These are phyloP conservation scores for Bacidia rubella DNA, from an alignment of 495 filamentous ascomycete species.

Conservation along the genomic window DNA sequence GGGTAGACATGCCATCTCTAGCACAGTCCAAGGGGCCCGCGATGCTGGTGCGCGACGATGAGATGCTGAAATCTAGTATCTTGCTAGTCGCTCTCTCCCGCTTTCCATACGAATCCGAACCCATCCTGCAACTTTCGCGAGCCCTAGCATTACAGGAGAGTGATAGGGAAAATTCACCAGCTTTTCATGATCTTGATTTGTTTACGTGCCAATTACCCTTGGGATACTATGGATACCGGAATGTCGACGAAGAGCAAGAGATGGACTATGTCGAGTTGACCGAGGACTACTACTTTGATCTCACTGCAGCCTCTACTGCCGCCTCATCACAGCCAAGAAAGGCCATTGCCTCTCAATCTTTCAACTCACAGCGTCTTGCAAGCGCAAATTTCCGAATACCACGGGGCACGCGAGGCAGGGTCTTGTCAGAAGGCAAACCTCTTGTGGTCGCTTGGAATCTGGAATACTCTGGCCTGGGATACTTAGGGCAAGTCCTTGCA, in stretches of 20 bases:
- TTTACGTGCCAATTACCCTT: constrained; percentile 61
- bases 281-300: constrained; percentile 19
- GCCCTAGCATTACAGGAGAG: constrained; percentile 34
- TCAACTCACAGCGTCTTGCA: not conserved
- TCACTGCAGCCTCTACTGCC: not conserved
- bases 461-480: constrained; percentile 61
- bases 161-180: constrained; percentile 28
- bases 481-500: constrained; percentile 63
- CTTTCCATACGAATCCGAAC: constrained; percentile 78
- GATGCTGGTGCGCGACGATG: constrained; percentile 39
- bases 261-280: constrained; percentile 48
- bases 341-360: not conserved
- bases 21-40: constrained; percentile 33
- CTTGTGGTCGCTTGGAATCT: constrained; percentile 55
- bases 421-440: constrained; percentile 53
- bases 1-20: constrained; percentile 21
- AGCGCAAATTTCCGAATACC: constrained; percentile 29
- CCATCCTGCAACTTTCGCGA: constrained; percentile 56
- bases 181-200: constrained; percentile 49
- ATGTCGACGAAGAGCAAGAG: constrained; percentile 73
- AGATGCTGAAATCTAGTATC: constrained; percentile 39
- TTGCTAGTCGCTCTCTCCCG: constrained; percentile 51
- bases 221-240: constrained; percentile 54
- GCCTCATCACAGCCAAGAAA: not conserved
- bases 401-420: constrained; percentile 52